Evolutionary conservation across 345 rosid species (phyloP).

Genomic region (Orychophragmus violaceus): DNA sequence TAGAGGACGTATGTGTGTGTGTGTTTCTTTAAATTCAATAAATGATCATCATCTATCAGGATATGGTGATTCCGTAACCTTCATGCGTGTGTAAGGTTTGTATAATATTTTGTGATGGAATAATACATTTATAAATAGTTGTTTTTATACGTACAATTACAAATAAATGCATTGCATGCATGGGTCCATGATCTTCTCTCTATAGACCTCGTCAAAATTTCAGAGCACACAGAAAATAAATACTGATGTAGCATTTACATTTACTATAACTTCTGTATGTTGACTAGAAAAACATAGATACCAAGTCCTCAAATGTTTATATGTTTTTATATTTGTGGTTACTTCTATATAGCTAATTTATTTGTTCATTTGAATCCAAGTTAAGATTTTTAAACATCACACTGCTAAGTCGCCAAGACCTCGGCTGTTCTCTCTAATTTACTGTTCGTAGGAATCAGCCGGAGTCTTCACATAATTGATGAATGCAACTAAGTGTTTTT

Average conservation of each 20-base stretch:
- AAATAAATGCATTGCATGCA: background rate
- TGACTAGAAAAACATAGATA: background rate
- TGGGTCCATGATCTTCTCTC: background rate
- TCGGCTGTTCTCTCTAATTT: too few species aligned
- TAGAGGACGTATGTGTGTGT: conserved; percentile 4
- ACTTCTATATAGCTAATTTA: too few species aligned
- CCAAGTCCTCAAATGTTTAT: background rate
- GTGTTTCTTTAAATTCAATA: background rate
- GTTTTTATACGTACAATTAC: background rate
- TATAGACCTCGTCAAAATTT: background rate
- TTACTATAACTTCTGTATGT: background rate
- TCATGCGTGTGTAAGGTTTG: background rate
- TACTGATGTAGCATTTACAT: background rate
- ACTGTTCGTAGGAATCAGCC: too few species aligned
- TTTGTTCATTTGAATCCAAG: too few species aligned
- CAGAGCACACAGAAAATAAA: background rate
- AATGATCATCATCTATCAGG: conserved; percentile 15
- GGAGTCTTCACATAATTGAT: too few species aligned
- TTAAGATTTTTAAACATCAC: too few species aligned
- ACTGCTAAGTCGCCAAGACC: too few species aligned
- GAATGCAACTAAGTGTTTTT: too few species aligned
- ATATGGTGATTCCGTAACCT: conserved; percentile 7
- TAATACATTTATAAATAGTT: background rate
- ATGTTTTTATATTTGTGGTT: too few species aligned
- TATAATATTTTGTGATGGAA: background rate